A percentile compares a stretch with the other conserved stretches of the same genome.
These are phyloP conservation scores for Nakazawaea wyomingensis DNA, from an alignment of 805 yeast genomes.

Conservation along the genomic window DNA sequence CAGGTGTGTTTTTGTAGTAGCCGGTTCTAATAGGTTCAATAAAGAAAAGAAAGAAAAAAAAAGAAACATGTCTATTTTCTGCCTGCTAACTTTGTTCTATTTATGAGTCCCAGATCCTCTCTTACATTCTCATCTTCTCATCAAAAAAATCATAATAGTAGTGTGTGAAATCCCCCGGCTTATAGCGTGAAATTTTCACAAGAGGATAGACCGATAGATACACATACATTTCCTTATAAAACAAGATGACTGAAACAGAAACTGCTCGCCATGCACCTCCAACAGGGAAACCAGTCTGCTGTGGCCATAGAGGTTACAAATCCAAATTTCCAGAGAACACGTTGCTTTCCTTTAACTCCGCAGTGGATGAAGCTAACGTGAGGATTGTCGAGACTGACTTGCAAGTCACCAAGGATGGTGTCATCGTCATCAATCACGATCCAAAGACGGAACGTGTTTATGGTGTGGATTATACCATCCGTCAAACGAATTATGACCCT, in stretches of 20 bases:
- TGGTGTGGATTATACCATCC: constrained; percentile 24
- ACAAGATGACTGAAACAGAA: constrained; percentile 1
- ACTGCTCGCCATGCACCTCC: not conserved
- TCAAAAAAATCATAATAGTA: too few relatives aligned
- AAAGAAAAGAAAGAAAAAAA: too few relatives aligned
- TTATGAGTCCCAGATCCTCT: too few relatives aligned
- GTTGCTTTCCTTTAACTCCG: constrained; percentile 8
- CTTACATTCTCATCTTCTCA: too few relatives aligned
- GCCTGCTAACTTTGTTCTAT: too few relatives aligned
- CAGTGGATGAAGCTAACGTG: constrained; percentile 4
- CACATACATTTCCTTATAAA: not conserved
- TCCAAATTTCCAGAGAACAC: constrained; percentile 13
- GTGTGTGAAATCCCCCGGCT: too few relatives aligned
- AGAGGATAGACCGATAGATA: too few relatives aligned
- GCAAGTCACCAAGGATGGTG: constrained; percentile 29
- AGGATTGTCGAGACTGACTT: constrained; percentile 21
- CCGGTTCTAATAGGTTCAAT: too few relatives aligned
- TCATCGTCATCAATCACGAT: constrained; percentile 32
- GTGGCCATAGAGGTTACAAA: constrained; percentile 11
- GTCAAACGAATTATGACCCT: constrained; percentile 22
- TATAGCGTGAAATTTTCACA: too few relatives aligned
- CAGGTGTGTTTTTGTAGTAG: too few relatives aligned
- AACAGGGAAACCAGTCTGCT: not conserved
- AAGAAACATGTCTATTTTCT: too few relatives aligned
- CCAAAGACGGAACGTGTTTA: constrained; percentile 26